Evolutionary conservation across 108 stramenopile genomes (phyloP), one percentile per base, ranked within the genome.

Genomic region (Nitzschia inconspicua): DNA sequence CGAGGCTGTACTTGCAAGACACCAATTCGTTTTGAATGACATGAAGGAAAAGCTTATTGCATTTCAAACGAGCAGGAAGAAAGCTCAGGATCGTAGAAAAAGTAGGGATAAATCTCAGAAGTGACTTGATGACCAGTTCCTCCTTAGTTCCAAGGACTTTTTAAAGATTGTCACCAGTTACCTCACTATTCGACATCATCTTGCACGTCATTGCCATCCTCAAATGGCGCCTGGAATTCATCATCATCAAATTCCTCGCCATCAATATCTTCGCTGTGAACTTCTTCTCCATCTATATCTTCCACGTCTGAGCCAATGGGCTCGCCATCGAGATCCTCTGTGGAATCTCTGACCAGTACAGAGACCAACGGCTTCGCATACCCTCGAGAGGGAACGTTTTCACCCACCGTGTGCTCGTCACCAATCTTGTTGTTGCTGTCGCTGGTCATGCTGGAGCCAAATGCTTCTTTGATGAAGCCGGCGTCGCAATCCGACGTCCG

Each of bases 11-110:
- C 60, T 93, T 42, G 70, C 49, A 18, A 52, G 74, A 23, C 91
- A 93, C 53, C 82, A 83, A 47, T 63, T 74, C 18, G 86, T 80
- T 28, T 72, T 93, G 13, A 82, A 85, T 69, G 63, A 63, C 14
- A 93, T 93, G 85, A 89, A 87, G 61, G 73, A 70, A n/a, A 88
- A 85, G 43, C 62, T 93, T 23, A 67, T 68, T 32, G 44, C 39
- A 7, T 58, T 72, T 14, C 47, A 78, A 60, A 75, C 73, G 43
- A 63, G 39, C 19, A 52, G 58, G 26, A 65, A 70, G 65, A 66
- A 68, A 27, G 20, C 55, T 19, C 68, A 67, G 42, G 70, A 66
- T 14, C 63, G 64, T 20, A 55, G 60, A 22, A 70, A 50, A 54
- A 68, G 65, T 46, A 57, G 65, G 50, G 53, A 54, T 54, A 54